phyloP scores from a whole-genome alignment of 257 asterid genomes.

The Ophiorrhiza pumila region DNA sequence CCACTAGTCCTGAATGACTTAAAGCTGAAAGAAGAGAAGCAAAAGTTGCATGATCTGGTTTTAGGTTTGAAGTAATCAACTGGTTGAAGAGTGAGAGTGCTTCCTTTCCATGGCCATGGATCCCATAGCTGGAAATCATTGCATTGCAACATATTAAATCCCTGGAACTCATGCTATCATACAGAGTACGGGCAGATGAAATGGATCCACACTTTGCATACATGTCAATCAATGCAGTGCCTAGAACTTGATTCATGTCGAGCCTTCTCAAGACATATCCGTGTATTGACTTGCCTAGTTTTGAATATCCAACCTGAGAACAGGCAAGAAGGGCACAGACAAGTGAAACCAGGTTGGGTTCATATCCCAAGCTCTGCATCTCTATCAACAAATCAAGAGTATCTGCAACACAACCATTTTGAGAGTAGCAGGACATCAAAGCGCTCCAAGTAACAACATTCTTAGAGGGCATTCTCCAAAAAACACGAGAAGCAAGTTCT shows the following conservation, averaged over 20 bases:
- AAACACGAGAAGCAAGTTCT: conserved; percentile 42
- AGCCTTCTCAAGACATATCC: conserved; percentile 49
- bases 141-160: conserved; percentile 73
- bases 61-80: conserved; percentile 35
- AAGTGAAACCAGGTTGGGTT: conserved; percentile 57
- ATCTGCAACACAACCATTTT: conserved; percentile 46
- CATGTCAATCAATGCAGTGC: conserved; percentile 72
- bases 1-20: conserved; percentile 75
- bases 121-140: conserved; percentile 68
- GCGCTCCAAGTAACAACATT: conserved; percentile 73
- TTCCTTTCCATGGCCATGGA: conserved; percentile 66
- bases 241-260: conserved; percentile 40
- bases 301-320: conserved; percentile 52
- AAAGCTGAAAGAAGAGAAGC: conserved; percentile 78
- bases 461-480: conserved; percentile 37
- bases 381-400: conserved; percentile 51
- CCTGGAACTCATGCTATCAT: conserved; percentile 30
- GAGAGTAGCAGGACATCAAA: conserved; percentile 67
- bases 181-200: conserved; percentile 41
- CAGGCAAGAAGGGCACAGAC: conserved; percentile 67
- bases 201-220: conserved; percentile 78
- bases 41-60: conserved; percentile 81
- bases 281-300: conserved; percentile 53
- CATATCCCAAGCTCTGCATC: conserved; percentile 57
- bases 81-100: conserved; percentile 52